Conservation (phyloP, 768 basidiomycete genomes). For the Naganishia antarctica region DNA sequence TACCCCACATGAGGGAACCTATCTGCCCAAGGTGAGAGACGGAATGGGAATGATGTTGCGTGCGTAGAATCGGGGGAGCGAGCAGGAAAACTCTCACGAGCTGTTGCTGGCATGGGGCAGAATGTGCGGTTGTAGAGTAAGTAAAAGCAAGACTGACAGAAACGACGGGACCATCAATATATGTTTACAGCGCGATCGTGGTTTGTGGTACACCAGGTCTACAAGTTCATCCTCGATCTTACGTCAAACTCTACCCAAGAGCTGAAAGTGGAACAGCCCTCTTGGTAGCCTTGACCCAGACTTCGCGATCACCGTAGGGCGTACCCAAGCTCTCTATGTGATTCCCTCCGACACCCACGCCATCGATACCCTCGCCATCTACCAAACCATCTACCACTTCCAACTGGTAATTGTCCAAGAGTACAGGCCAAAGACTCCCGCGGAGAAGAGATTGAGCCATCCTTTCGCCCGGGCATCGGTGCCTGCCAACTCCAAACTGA, state of each 20-base stretch:
- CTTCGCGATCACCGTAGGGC: slow-evolving; percentile 5
- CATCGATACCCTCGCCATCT: slow-evolving; percentile 3
- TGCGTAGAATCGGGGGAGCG: no score
- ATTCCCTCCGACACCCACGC: slow-evolving; percentile 2
- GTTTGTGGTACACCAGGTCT: no score
- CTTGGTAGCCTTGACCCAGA: slow-evolving; percentile 13
- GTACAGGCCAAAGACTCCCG: slow-evolving; percentile 7
- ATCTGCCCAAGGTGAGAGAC: no score
- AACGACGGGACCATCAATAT: no score
- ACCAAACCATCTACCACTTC: slow-evolving; percentile 16
- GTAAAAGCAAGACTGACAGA: no score
- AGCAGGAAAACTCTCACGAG: no score
- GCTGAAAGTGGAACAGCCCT: slow-evolving; percentile 11
- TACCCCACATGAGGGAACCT: no score
- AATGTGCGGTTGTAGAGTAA: no score
- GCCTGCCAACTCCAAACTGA: neutral
- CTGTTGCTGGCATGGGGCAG: no score
- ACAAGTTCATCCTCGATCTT: no score
- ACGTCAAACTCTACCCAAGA: neutral
- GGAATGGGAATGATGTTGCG: no score
- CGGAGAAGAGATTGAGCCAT: neutral
- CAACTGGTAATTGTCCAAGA: slow-evolving; percentile 15
- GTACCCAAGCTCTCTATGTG: slow-evolving; percentile 6
- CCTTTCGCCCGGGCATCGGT: slow-evolving; percentile 5
- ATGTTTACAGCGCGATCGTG: no score